Base-by-base conservation (phyloP, 306 rosid genomes). In the Pterocarpus santalinus region DNA sequence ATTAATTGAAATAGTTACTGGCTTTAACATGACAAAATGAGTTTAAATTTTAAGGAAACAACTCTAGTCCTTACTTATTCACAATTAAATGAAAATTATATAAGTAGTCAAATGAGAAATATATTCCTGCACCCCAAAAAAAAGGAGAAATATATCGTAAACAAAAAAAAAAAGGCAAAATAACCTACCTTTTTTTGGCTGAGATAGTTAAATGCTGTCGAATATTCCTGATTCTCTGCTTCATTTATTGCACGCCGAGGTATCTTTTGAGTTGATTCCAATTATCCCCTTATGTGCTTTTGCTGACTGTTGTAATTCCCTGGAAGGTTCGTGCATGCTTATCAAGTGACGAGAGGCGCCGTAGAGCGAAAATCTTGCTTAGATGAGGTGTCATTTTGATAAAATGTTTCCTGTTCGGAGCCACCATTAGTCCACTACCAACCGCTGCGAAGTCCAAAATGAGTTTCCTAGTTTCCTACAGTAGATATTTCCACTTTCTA, bases 311-410 rank as follows among this genome's bases (percentile, higher is more conserved):
- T 38, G 39, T 13, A 22, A 38, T 51, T 35, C 43, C 71, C n/a
- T 33, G 0, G 70, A 74, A 56, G 63, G 65, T 43, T 74, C 44
- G 2, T 10, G 32, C 44, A 32, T 75, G 41, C 12, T 58, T 28
- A 32, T 75, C 34, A 51, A 62, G 71, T 1, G 58, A 32, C 41
- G 1, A 46, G 34, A 33, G 47, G 30, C 14, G 46, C 5, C 58
- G 67, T 61, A 33, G 16, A 5, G 68, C 2, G 65, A 41, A 39
- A 17, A 11, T 60, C 14, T 80, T 71, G 44, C 34, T n/a, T 17
- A n/a, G 12, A 52, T 17, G 77, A 79, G 41, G 56, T 77, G 80
- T 44, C 65, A 30, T 65, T 65, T 77, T 35, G 30, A 34, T 14
- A 6, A 49, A 70, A 16, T 43, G 2, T 44, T 22, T 22, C 28